Percentiles rank a stretch among this genome's conserved stretches.
Conservation (phyloP, 148 eudicot genomes). For the Rhododendron griersonianum region DNA sequence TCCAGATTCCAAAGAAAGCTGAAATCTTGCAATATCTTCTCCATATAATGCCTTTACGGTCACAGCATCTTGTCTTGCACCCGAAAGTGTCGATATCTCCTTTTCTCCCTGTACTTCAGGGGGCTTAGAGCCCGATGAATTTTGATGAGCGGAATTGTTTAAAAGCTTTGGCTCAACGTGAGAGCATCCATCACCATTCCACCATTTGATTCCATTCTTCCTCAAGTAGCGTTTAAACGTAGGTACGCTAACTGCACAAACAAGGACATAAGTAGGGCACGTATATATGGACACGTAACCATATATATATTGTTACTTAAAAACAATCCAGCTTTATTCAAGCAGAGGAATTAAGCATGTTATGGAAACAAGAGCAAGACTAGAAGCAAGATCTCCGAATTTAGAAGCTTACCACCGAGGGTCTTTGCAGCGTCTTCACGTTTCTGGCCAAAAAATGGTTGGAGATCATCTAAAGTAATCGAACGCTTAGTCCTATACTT, state of each 20-base stretch:
- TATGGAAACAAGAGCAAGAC: background rate
- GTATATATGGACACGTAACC: background rate
- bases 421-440: background rate
- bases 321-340: background rate
- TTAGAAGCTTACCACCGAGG: background rate
- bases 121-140: background rate
- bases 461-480: background rate
- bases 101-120: background rate
- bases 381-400: background rate
- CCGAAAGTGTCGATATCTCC: background rate
- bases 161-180: background rate
- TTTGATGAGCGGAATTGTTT: background rate
- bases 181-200: background rate
- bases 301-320: background rate
- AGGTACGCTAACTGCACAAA: background rate
- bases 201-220: background rate
- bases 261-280: background rate
- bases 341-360: background rate
- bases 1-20: slow-evolving; percentile 41
- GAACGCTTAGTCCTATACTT: background rate
- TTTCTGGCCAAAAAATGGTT: rapidly evolving
- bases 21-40: slow-evolving; percentile 59
- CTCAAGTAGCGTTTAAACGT: background rate
- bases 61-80: background rate
- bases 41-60: slow-evolving; percentile 17